These are phyloP conservation scores for Ceratobasidium sp. DNA, from an alignment of 1,284 basidiomycete genomes.

Conservation along the genomic window DNA sequence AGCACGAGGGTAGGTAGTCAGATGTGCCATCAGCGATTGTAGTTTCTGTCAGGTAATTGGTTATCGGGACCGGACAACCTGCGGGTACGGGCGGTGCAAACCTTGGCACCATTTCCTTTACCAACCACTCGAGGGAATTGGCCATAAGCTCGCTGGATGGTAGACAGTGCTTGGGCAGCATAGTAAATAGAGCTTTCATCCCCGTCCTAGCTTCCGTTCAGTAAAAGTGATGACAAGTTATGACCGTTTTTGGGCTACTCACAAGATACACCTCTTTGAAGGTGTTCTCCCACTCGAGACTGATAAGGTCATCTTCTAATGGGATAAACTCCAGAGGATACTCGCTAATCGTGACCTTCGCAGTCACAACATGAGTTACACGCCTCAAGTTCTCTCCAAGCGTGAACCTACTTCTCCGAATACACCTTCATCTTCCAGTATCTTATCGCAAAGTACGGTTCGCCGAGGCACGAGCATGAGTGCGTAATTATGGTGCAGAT, in stretches of 20 bases:
- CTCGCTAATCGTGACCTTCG: slow-evolving; percentile 72
- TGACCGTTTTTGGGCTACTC: slow-evolving; percentile 46
- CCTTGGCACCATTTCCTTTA: slow-evolving; percentile 91
- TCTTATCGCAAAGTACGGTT: slow-evolving; percentile 84
- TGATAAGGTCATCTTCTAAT: slow-evolving; percentile 89
- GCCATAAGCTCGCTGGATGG: slow-evolving; percentile 89
- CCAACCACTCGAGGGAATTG: slow-evolving; percentile 91
- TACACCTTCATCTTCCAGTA: slow-evolving; percentile 92
- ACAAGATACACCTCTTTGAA: slow-evolving; percentile 90
- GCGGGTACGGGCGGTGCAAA: slow-evolving; percentile 57
- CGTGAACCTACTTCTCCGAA: slow-evolving; percentile 73
- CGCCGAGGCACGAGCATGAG: slow-evolving; percentile 88
- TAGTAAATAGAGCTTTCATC: slow-evolving; percentile 92
- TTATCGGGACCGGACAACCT: background rate
- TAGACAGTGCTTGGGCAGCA: slow-evolving; percentile 86
- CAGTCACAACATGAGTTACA: background rate
- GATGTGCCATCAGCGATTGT: slow-evolving; percentile 37
- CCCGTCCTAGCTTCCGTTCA: slow-evolving; percentile 71
- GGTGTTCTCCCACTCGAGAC: slow-evolving; percentile 83
- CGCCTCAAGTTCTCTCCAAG: too few species aligned
- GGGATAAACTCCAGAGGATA: slow-evolving; percentile 96
- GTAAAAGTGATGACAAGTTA: slow-evolving; percentile 50
- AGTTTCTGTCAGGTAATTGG: slow-evolving; percentile 13
- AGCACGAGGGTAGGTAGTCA: slow-evolving; percentile 38
- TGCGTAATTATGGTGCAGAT: slow-evolving; percentile 83